Evolutionary conservation across 495 filamentous ascomycete genomes (phyloP), one percentile per base, ranked within the genome.

Genomic region (Talaromyces adpressus): DNA sequence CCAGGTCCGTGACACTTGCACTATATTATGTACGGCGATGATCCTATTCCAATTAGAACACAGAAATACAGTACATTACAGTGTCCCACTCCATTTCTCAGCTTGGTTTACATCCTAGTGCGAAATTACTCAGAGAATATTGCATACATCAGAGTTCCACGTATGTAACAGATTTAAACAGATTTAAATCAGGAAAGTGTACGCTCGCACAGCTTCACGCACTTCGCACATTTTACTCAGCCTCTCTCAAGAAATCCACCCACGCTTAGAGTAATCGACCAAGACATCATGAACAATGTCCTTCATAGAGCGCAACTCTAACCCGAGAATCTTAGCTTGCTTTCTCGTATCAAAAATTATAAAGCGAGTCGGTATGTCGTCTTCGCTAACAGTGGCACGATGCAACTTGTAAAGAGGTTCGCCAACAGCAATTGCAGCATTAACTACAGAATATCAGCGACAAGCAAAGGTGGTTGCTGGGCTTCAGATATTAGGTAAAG

Each of bases 401-500:
- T 56, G 53, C 53, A 14, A 30, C 53, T 29, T 56, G 27, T 56
- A 56, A 30, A 56, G 22, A 56, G 53, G 27, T 27, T 56, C 53
- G 22, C 22, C 22, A 23, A 56, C 22, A 23, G 53, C 27, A 56
- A 30, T 27, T 30, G 22, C 53, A 30, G 53, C 53, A 27, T 56
- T 56, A 27, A 56, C 53, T 56, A 30, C 53, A 16, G 22, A 56
- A 27, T 23, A 56, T 56, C 27, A 56, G 53, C 53, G 18, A 29
- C 52, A 56, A 47, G 41, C 41, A 47, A 47, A 47, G 41, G 41
- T 47, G 41, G 41, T 47, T 47, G 41, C 41, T 47, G 41, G 41
- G 41, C 41, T 47, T 47, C 52, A 29, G 25, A 56, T 56, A 56
- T 56, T 23, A 56, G 52, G 52, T 23, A 25, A 56, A 56, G 52